These are phyloP conservation scores for Sergeia podlipaevii DNA, from an alignment of 208 protist genomes.

Conservation along the genomic window DNA sequence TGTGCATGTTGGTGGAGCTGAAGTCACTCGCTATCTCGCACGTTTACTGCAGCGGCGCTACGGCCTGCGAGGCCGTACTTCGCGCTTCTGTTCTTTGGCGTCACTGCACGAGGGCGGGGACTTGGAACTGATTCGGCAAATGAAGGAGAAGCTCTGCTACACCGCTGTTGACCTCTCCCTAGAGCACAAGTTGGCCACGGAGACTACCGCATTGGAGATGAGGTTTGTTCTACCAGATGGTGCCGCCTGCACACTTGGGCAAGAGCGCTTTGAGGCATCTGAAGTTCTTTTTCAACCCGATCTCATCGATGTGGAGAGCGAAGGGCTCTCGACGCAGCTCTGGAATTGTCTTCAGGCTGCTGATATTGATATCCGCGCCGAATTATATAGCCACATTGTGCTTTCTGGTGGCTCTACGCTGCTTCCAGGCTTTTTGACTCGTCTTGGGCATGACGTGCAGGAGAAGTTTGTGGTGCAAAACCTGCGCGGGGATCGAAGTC, in stretches of 20 bases:
- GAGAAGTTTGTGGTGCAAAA: slow-evolving; percentile 88
- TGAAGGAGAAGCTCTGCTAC: slow-evolving; percentile 95
- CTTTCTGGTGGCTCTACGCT: slow-evolving; percentile 97
- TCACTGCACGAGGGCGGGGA: slow-evolving; percentile 96
- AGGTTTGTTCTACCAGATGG: slow-evolving; percentile 90
- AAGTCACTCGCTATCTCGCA: slow-evolving; percentile 96
- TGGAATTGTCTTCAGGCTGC: slow-evolving; percentile 94
- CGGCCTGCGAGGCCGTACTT: slow-evolving; percentile 17
- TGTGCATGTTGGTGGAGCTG: slow-evolving; percentile 95
- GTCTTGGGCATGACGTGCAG: slow-evolving; percentile 95
- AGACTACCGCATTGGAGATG: slow-evolving; percentile 62
- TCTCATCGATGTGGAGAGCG: slow-evolving; percentile 91
- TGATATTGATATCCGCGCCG: slow-evolving; percentile 47
- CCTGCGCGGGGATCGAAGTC: slow-evolving; percentile 73
- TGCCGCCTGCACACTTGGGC: slow-evolving; percentile 85
- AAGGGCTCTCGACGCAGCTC: slow-evolving; percentile 86
- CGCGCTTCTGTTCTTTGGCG: too few species aligned
- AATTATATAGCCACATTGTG: slow-evolving; percentile 97
- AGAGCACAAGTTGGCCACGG: slow-evolving; percentile 88
- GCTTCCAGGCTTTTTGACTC: slow-evolving; percentile 95
- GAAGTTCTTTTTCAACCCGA: slow-evolving; percentile 97
- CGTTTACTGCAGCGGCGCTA: slow-evolving; percentile 75
- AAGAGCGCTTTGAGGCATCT: slow-evolving; percentile 91
- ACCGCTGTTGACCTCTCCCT: slow-evolving; percentile 84
- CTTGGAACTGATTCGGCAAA: slow-evolving; percentile 93